Evolutionary conservation across 306 rosid species (phyloP).

Genomic region (Rosa chinensis): DNA sequence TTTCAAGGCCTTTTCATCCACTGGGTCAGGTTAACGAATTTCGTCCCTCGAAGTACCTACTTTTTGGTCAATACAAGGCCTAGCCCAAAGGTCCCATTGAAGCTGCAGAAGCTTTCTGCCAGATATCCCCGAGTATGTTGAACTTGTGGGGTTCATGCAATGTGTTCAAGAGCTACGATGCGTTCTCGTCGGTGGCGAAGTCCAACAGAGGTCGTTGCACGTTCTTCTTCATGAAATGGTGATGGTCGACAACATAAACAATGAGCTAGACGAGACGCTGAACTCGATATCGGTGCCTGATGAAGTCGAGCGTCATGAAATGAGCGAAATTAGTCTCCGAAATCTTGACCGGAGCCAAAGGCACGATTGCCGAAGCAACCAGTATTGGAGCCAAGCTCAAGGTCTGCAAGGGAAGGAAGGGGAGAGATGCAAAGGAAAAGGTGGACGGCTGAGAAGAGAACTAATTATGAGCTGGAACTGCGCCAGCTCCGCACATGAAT

Average conservation of each 20-base stretch:
- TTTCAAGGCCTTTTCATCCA: background rate
- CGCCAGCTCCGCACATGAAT: conserved; percentile 1
- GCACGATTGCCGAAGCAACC: conserved; percentile 19
- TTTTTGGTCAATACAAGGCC: background rate
- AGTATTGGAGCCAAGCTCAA: conserved; percentile 21
- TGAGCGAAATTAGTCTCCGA: conserved; percentile 33
- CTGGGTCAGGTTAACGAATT: background rate
- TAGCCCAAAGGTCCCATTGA: background rate
- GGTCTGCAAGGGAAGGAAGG: conserved; percentile 20
- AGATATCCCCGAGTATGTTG: background rate
- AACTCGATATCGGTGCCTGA: conserved; percentile 56
- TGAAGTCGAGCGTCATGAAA: conserved; percentile 72
- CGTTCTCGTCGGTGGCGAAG: no score
- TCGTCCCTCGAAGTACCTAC: no score
- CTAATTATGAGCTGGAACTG: conserved; percentile 18
- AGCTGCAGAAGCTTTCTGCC: background rate
- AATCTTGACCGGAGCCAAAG: conserved; percentile 24
- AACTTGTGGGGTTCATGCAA: background rate
- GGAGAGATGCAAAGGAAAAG: background rate
- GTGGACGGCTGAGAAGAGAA: background rate
- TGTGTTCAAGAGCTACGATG: no score
- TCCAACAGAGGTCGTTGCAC: no score
- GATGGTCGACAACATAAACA: conserved; percentile 81
- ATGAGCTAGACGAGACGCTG: conserved; percentile 84
- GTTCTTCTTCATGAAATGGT: conserved; percentile 19